These are phyloP conservation scores for Ustilago cynodontis DNA, from an alignment of 1,284 basidiomycete genomes.

Conservation along the genomic window DNA sequence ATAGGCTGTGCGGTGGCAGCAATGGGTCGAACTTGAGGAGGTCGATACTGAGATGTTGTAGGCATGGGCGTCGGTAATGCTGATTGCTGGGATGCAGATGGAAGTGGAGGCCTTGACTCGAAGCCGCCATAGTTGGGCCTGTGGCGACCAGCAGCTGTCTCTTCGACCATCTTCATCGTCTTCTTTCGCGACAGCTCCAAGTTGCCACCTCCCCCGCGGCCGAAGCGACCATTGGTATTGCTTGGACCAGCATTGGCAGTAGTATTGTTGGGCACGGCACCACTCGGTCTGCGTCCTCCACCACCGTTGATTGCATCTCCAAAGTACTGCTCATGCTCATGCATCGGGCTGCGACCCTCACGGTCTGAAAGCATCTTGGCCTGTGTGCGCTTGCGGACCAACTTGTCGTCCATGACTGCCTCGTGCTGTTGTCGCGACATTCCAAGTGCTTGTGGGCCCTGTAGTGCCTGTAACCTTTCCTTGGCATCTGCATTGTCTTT, in stretches of 20 bases:
- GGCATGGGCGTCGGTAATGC: neutral
- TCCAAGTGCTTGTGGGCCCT: constrained; percentile 68
- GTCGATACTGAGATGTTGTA: neutral
- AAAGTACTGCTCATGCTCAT: constrained; percentile 42
- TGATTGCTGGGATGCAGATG: neutral
- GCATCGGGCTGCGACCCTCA: constrained; percentile 43
- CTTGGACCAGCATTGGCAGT: constrained; percentile 4
- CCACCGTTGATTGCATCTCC: neutral
- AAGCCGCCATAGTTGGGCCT: constrained; percentile 29
- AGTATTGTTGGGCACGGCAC: constrained; percentile 11
- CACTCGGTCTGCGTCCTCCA: constrained; percentile 18
- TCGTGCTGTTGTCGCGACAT: constrained; percentile 86
- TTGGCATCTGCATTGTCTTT: constrained; percentile 84
- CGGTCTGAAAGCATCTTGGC: constrained; percentile 72
- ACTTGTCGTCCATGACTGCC: constrained; percentile 79
- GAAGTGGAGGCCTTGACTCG: constrained; percentile 2
- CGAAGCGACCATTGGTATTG: constrained; percentile 5
- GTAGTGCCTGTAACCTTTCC: constrained; percentile 80
- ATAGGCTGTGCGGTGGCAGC: neutral
- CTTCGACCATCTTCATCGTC: constrained; percentile 63
- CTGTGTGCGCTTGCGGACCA: constrained; percentile 85
- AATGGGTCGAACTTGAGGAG: neutral
- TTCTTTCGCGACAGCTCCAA: constrained; percentile 50
- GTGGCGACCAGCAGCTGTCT: constrained; percentile 40
- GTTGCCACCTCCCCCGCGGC: constrained; percentile 10